phyloP scores from a whole-genome alignment of 345 rosid genomes.

The Citrus medica region DNA sequence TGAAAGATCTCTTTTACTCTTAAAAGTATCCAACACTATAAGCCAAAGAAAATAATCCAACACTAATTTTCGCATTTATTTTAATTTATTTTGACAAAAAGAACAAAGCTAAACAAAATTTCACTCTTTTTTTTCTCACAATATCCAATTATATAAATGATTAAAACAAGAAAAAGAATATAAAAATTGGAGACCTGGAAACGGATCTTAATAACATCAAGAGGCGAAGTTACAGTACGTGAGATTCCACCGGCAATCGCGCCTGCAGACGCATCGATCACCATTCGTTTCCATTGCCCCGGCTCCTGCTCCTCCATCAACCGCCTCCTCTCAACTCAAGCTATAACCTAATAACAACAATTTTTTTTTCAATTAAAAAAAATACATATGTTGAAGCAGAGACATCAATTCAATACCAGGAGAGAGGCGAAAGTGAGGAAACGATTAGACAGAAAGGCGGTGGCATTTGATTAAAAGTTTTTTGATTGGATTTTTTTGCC shows the following conservation, averaged over 20 bases:
- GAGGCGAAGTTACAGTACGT: constrained; percentile 91
- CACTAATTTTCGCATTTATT: too few species aligned
- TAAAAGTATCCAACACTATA: too few species aligned
- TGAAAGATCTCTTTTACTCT: too few species aligned
- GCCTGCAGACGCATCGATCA: constrained; percentile 67
- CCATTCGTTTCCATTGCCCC: constrained; percentile 67
- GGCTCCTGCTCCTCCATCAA: constrained; percentile 67
- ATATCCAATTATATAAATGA: not conserved
- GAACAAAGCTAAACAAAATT: not conserved
- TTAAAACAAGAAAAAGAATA: not conserved
- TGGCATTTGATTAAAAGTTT: not conserved
- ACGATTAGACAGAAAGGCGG: not conserved
- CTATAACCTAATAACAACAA: constrained; percentile 5
- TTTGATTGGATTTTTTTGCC: too few species aligned
- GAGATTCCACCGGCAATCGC: constrained; percentile 81
- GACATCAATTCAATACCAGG: not conserved
- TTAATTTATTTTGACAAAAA: too few species aligned
- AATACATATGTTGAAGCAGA: not conserved
- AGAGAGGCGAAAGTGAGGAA: not conserved
- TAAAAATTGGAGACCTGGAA: constrained; percentile 66
- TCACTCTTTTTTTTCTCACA: not conserved
- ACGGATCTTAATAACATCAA: constrained; percentile 96
- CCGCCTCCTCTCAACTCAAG: constrained; percentile 14
- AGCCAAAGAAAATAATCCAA: too few species aligned
- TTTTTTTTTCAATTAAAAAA: too few species aligned